These are phyloP conservation scores for Hypoxylon rickii DNA, from an alignment of 495 filamentous ascomycete genomes.

Conservation along the genomic window DNA sequence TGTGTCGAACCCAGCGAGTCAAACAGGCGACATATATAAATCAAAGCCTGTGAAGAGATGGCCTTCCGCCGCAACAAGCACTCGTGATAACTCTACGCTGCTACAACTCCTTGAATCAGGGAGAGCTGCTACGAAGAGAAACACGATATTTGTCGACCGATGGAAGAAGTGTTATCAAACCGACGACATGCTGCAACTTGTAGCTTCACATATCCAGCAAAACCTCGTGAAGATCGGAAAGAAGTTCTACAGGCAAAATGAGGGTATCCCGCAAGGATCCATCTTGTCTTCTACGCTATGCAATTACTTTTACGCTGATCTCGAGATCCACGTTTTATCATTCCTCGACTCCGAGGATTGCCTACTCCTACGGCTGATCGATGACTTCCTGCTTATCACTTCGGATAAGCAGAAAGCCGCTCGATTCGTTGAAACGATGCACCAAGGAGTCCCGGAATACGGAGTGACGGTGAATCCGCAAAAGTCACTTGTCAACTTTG, in stretches of 20 bases:
- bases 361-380: slow-evolving; percentile 79
- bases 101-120: slow-evolving; percentile 57
- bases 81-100: slow-evolving; percentile 57
- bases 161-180: slow-evolving; percentile 57
- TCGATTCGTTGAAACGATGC: slow-evolving; percentile 77
- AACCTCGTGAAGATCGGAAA: slow-evolving; percentile 91
- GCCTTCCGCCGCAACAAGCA: slow-evolving; percentile 60
- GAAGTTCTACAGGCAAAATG: slow-evolving; percentile 84
- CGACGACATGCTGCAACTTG: slow-evolving; percentile 66
- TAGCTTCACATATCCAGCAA: slow-evolving; percentile 74
- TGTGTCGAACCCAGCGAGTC: slow-evolving; percentile 46
- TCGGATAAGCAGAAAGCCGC: slow-evolving; percentile 64
- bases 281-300: slow-evolving; percentile 83
- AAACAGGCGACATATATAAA: slow-evolving; percentile 20
- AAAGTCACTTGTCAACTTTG: slow-evolving; percentile 89
- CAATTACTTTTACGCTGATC: slow-evolving; percentile 90
- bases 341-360: slow-evolving; percentile 66
- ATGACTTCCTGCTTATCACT: slow-evolving; percentile 92
- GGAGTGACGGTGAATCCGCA: slow-evolving; percentile 75
- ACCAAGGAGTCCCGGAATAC: slow-evolving; percentile 74
- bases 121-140: slow-evolving; percentile 52
- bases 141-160: slow-evolving; percentile 78
- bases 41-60: slow-evolving; percentile 66
- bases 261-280: slow-evolving; percentile 92
- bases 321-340: slow-evolving; percentile 69